Base-by-base conservation (phyloP, 2,329 filamentous ascomycete genomes). In the Fusarium palustre region DNA sequence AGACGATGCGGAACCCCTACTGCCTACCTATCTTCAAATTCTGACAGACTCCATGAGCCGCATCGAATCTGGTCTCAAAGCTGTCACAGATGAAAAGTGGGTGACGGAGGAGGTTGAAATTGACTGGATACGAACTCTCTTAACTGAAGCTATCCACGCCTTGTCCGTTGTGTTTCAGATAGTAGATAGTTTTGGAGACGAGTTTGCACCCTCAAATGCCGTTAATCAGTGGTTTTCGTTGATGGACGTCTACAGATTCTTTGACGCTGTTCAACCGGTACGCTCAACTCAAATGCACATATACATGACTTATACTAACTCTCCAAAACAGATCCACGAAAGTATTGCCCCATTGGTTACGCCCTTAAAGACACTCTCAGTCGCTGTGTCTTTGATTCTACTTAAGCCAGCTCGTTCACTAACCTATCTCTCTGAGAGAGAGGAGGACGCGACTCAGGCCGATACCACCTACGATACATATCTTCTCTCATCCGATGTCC, bases 191-290 rank as follows among this genome's bases (percentile, higher is more conserved):
- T 84, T 86, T 52, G 78, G 82, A 38, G 80, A 81, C 20, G 79
- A 83, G 47, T 86, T 92, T 71, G 83, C 88, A 15, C 82, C 88
- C 18, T 84, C 87, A 20, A 81, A 85, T 16, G 78, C 89, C 9
- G 83, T 94, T 20, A 81, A 87, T 39, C 84, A 87, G 68, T 97
- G 93, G 93, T 93, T 94, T 72, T 81, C 85, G n/a, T 81, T 94
- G 50, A 90, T 94, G 84, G 83, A 86, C 42, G 83, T 87, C 16
- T 90, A 88, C 74, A 82, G 80, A 52, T 97, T 97, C 75, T 86
- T 97, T 68, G 87, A 91, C 59, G 82, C 84, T 12, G 83, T 94
- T 48, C 80, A 81, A 58, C 78, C 80, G 28, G 76, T 80, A 58
- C 39, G 77, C 75, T 10, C 16, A 13, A 46, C 16, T 41, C 12